phyloP scores from a whole-genome alignment of 305 asterid species.

The Fraxinus latifolia region DNA sequence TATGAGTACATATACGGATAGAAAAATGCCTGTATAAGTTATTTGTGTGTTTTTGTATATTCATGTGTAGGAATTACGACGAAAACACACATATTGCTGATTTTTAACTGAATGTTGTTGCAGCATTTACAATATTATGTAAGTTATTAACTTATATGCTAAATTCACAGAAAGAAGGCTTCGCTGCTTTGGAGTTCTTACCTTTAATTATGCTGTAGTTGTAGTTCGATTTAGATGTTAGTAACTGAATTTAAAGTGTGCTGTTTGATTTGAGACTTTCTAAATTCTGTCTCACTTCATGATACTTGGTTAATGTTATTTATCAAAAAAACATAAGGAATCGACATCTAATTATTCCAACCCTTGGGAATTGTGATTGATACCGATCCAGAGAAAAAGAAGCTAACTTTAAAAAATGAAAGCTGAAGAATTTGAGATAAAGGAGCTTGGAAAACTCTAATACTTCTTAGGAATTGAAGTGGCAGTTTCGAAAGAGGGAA shows the following conservation, averaged over 20 bases:
- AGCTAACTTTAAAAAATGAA: not conserved
- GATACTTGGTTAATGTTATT: not conserved
- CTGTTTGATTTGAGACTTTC: not conserved
- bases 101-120: not conserved
- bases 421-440: not conserved
- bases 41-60: not conserved
- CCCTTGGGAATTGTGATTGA: not conserved
- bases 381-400: not conserved
- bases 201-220: not conserved
- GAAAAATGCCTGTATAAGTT: not conserved
- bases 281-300: not conserved
- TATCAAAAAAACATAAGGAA: not conserved
- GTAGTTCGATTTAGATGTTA: not conserved
- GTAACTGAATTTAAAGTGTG: not conserved
- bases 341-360: not conserved
- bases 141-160: not conserved
- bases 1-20: not conserved
- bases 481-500: not conserved
- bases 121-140: not conserved
- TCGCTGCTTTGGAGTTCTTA: not conserved
- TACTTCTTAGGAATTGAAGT: not conserved
- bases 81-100: not conserved
- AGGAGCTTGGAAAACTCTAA: not conserved
- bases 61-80: not conserved
- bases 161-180: not conserved